phyloP scores from a whole-genome alignment of 2,329 filamentous ascomycete species.

The Penicillium polonicum region DNA sequence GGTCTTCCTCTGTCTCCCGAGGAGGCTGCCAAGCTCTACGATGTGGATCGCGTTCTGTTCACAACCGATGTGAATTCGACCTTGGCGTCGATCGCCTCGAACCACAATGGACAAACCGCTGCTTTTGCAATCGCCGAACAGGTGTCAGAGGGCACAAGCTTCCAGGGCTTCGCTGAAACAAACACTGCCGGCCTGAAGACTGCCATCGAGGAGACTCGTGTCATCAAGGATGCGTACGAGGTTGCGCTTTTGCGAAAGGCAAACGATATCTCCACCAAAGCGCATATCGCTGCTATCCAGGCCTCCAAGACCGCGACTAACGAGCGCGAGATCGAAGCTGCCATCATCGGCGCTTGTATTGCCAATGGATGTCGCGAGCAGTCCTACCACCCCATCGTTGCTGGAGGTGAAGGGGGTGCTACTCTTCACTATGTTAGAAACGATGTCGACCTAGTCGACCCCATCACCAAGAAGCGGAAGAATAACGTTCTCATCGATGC shows the following conservation, averaged over 20 bases:
- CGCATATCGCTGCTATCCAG: conserved; percentile 71
- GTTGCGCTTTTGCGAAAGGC: conserved; percentile 77
- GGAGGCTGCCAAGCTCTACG: conserved; percentile 74
- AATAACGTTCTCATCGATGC: conserved; percentile 83
- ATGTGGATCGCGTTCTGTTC: conserved; percentile 74
- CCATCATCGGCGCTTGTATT: conserved; percentile 72
- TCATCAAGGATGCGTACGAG: conserved; percentile 84
- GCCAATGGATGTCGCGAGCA: conserved; percentile 71
- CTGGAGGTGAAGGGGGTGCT: conserved; percentile 75
- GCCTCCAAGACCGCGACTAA: conserved; percentile 64
- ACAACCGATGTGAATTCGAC: conserved; percentile 73
- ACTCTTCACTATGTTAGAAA: conserved; percentile 87
- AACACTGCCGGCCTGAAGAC: conserved; percentile 61
- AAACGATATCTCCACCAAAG: conserved; percentile 73
- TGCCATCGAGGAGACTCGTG: conserved; percentile 76
- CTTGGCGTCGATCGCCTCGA: conserved; percentile 53
- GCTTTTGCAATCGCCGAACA: conserved; percentile 78
- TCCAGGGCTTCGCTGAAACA: conserved; percentile 67
- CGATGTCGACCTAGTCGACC: conserved; percentile 64
- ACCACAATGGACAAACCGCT: conserved; percentile 46
- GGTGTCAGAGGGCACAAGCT: conserved; percentile 68
- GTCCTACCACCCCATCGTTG: conserved; percentile 87
- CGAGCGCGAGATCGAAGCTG: conserved; percentile 79
- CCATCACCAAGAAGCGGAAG: conserved; percentile 43
- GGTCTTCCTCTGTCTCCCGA: conserved; percentile 76